These are phyloP conservation scores for Trichoderma citrinoviride DNA, from an alignment of 2,329 filamentous ascomycete species.

Conservation along the genomic window DNA sequence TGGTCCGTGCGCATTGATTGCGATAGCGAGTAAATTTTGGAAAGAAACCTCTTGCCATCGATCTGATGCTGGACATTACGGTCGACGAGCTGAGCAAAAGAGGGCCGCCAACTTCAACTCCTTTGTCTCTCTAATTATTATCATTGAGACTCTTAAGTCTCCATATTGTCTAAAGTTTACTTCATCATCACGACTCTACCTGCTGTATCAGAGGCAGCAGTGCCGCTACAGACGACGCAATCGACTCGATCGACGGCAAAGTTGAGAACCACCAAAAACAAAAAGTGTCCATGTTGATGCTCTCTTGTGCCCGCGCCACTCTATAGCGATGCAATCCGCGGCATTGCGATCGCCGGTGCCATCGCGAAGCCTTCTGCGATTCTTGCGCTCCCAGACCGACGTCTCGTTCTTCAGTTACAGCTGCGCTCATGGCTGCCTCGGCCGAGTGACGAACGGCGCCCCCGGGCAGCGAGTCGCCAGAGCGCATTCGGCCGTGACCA, in stretches of 20 bases:
- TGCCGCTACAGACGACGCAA: too few species aligned
- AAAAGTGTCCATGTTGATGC: slow-evolving; percentile 21
- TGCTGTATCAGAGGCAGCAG: not conserved
- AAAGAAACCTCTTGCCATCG: not conserved
- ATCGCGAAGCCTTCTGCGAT: slow-evolving; percentile 62
- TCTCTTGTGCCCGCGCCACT: slow-evolving; percentile 15
- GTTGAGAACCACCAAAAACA: not conserved
- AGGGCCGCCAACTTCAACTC: not conserved
- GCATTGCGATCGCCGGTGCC: slow-evolving; percentile 47
- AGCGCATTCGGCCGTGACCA: slow-evolving; percentile 21
- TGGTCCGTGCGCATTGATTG: slow-evolving; percentile 19
- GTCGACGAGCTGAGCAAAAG: not conserved
- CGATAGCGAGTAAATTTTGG: slow-evolving; percentile 21
- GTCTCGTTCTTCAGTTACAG: slow-evolving; percentile 51
- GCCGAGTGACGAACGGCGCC: not conserved
- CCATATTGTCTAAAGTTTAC: too few species aligned
- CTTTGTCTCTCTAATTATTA: not conserved
- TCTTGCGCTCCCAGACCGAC: slow-evolving; percentile 69
- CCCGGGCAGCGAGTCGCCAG: slow-evolving; percentile 4
- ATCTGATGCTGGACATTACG: not conserved
- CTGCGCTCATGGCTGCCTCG: slow-evolving; percentile 23
- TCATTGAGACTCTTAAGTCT: too few species aligned
- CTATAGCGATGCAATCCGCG: slow-evolving; percentile 43
- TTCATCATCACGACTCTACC: not conserved
- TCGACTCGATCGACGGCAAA: not conserved